Base-by-base conservation (phyloP, 2,329 filamentous ascomycete species). In the Chrysoporthe puriensis region DNA sequence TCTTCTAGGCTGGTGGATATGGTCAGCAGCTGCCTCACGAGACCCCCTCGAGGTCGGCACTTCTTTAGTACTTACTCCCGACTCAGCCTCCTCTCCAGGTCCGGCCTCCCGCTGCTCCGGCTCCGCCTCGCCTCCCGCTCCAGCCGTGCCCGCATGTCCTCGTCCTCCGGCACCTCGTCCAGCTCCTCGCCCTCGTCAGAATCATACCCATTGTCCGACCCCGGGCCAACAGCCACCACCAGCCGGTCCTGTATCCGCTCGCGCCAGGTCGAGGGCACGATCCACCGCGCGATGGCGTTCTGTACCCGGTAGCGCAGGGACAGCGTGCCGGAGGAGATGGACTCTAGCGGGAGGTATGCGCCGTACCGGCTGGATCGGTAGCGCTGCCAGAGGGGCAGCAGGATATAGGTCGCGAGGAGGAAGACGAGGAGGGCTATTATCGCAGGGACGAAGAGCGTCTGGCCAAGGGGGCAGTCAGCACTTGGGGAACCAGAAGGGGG, bases 391-490 rank as follows among this genome's bases (percentile, higher is more conserved):
- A 91, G 75, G 1, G 91, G 91, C 36, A 92, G 75, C 69, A 92
- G 74, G 73, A 89, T 79, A 76, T 88, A 91, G 66, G 87, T 89
- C 66, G 89, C 79, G 67, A 88, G 67, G 73, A 93, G 78, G 78
- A 92, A 94, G 72, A 93, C 80, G 70, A 86, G 78, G 60, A 93
- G 83, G 58, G 91, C 91, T 74, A 93, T 89, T 74, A 90, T 74
- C 64, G 90, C 90, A 44, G 91, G 91, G 71, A 92, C 80, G 73
- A 93, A 77, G 70, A 94, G 80, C 5, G 89, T 91, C 91, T 94
- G 74, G 7, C 56, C 60, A 61, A 32, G 62, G 18, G 50, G 62
- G 56, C 26, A 4, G 26, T 59, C 34, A 62, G 60, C 64, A 21
- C 11, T 32, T 58, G 26, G 32, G 40, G 42, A 4, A 26, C 21